These are phyloP conservation scores for Gillenia trifoliata DNA, from an alignment of 306 rosid species.

Conservation along the genomic window DNA sequence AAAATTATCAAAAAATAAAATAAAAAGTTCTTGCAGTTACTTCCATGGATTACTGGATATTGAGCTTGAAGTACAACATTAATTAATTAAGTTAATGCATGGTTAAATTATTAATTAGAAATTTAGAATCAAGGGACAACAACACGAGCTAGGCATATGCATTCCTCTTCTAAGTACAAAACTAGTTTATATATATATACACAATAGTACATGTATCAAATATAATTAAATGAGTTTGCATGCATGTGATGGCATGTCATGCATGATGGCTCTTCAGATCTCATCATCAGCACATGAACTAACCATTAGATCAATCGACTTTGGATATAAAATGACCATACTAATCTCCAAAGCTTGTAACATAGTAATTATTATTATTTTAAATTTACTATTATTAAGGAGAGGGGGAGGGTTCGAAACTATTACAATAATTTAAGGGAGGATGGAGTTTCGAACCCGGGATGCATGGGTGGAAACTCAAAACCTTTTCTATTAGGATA, in stretches of 20 bases:
- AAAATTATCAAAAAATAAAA: not conserved
- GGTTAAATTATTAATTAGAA: not conserved
- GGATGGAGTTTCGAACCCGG: too few species aligned
- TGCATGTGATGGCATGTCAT: not conserved
- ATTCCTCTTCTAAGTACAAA: not conserved
- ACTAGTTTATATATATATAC: not conserved
- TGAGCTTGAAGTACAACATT: not conserved
- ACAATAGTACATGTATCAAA: not conserved
- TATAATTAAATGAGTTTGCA: not conserved
- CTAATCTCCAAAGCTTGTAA: not conserved
- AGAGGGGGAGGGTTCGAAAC: too few species aligned
- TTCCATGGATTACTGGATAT: not conserved
- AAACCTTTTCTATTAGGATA: too few species aligned
- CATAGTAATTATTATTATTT: too few species aligned
- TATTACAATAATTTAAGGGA: too few species aligned
- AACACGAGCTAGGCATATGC: not conserved
- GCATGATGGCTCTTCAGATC: not conserved
- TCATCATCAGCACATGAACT: not conserved
- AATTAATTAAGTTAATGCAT: not conserved
- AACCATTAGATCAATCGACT: not conserved
- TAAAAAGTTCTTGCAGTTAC: not conserved
- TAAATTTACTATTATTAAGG: too few species aligned
- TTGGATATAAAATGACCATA: not conserved
- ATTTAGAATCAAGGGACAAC: not conserved
- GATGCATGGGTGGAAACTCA: too few species aligned